Conservation (phyloP, 129 eudicot species). For the sunflower (Helianthus annuus) region HanXRQr2.0-SUNRISE NC_035433.2:81502641-81503140, state of each 20-base stretch:
- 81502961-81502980: not conserved
- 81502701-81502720: no score
- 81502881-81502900: not conserved
- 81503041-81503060: not conserved
- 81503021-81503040: not conserved
- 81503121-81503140: conserved; percentile 96
- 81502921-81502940: not conserved
- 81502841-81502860: not conserved
- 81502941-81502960: not conserved
- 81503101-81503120: conserved; percentile 98
- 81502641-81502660: no score
- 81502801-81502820: not conserved
- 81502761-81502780: not conserved
- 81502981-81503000: not conserved
- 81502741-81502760: not conserved
- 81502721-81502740: no score
- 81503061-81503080: conserved; percentile 29
- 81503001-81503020: not conserved
- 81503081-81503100: conserved; percentile 86
- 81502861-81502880: not conserved
- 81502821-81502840: not conserved
- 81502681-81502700: no score
- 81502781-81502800: no score
- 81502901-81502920: conserved; percentile 1
- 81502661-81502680: no score